Evolutionary conservation across 2,329 filamentous ascomycete species (phyloP).

Genomic region (Sphaerulina musiva): DNA sequence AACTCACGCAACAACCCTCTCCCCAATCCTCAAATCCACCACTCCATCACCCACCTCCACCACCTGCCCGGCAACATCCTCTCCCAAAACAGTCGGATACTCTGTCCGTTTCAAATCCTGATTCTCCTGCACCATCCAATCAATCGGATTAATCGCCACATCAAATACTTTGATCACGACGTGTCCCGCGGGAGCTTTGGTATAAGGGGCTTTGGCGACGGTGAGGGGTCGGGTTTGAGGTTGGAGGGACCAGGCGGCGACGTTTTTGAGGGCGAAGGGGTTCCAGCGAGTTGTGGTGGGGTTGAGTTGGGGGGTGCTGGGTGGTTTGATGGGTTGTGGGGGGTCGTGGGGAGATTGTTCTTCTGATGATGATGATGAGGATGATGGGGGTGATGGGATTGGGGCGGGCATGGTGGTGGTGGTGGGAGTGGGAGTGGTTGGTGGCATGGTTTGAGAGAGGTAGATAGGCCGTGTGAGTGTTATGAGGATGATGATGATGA

Average conservation of each 20-base stretch:
- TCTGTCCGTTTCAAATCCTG: conserved; percentile 26
- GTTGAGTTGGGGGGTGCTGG: too few species aligned
- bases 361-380: too few species aligned
- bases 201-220: conserved; percentile 36
- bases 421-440: too few species aligned
- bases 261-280: conserved; percentile 18
- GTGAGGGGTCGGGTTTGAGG: conserved; percentile 30
- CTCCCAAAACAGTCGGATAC: conserved; percentile 38
- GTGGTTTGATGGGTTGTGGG: too few species aligned
- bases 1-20: conserved; percentile 40
- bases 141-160: conserved; percentile 41
- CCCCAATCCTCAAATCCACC: conserved; percentile 40
- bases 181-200: conserved; percentile 32
- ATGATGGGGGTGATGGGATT: too few species aligned
- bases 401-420: too few species aligned
- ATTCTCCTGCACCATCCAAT: conserved; percentile 36
- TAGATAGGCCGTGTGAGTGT: too few species aligned
- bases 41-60: conserved; percentile 43
- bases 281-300: too few species aligned
- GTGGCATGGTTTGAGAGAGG: too few species aligned
- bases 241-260: conserved; percentile 34
- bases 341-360: too few species aligned
- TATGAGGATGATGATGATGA: too few species aligned
- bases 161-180: conserved; percentile 38
- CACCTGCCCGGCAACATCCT: conserved; percentile 43